A percentile compares a stretch with the other conserved stretches of the same genome.
Conservation (phyloP, 768 basidiomycete species). For the Pleurotus sapidus region DNA sequence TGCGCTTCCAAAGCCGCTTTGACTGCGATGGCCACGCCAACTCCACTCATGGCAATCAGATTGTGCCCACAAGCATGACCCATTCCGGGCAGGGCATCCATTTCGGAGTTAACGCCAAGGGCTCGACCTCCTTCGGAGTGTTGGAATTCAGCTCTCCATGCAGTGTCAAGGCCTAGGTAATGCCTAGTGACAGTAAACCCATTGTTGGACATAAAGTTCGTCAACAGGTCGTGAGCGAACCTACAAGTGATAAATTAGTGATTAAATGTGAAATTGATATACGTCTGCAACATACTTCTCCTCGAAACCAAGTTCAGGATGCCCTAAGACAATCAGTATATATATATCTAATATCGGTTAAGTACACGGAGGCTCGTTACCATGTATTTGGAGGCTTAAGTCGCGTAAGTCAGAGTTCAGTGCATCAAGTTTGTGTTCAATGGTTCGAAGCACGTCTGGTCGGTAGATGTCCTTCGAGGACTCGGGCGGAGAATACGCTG, state of each 20-base stretch:
- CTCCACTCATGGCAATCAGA: constrained; percentile 75
- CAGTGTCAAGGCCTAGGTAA: constrained; percentile 70
- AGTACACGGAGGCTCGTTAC: constrained; percentile 29
- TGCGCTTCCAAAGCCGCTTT: constrained; percentile 65
- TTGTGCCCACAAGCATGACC: constrained; percentile 80
- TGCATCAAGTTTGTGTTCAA: constrained; percentile 52
- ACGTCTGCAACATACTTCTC: constrained; percentile 47
- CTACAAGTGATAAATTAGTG: constrained; percentile 30
- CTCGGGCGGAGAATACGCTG: constrained; percentile 32
- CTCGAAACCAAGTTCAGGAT: constrained; percentile 65
- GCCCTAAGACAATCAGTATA: constrained; percentile 33
- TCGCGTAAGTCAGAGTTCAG: constrained; percentile 52
- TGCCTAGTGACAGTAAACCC: constrained; percentile 72
- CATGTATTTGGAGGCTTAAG: constrained; percentile 70
- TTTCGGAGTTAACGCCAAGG: constrained; percentile 79
- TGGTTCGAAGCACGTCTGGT: constrained; percentile 44
- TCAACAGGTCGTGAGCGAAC: constrained; percentile 68
- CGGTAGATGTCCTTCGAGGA: constrained; percentile 12
- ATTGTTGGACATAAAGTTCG: constrained; percentile 60
- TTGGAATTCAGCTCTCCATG: constrained; percentile 73
- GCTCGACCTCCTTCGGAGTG: constrained; percentile 59
- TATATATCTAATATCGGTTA: neutral
- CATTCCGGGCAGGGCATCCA: constrained; percentile 62
- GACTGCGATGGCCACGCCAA: constrained; percentile 71
- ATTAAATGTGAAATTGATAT: constrained; percentile 7